Base-by-base conservation (phyloP, 345 rosid genomes). In the Eutrema yunnanense region DNA sequence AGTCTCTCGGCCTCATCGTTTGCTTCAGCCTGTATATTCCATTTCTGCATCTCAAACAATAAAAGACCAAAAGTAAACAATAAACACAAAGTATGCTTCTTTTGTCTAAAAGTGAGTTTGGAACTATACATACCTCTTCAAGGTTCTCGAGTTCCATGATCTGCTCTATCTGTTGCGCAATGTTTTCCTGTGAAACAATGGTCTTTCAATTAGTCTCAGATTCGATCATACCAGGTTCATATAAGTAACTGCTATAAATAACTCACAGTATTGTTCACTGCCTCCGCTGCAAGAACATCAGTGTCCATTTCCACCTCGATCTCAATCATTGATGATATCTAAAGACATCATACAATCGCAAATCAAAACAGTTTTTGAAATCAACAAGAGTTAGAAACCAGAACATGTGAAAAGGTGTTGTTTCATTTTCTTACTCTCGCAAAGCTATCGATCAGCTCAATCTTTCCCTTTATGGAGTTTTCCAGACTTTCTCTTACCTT, bases 251-350 rank as follows among this genome's bases (percentile, higher is more conserved):
- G 9, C 50, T 40, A 43, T 3, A 63, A n/a, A 52, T 10, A 72
- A 81, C 96, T 42, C 36, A 95, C 99, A 66, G 82, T 79, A 78
- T 82, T 85, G 90, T 85, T 78, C 36, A 78, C 92, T 78, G 93
- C 86, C 82, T 95, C 96, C 5, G 97, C 99, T 78, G 96, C 96
- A 73, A 95, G 89, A 81, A 95, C 99, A 77, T 92, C 93, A 16
- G 81, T 85, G 81, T 89, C 96, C 96, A 95, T 82, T 81, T 92
- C 96, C 58, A 95, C 89, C 79, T 95, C 97, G 32, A 95, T 89
- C 84, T 92, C 97, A 74, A 95, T 92, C 96, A 95, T 95, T n/a
- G 93, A 95, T 67, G 97, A 87, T 73, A 92, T 89, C 99, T 95
- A 83, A 46, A 32, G 48, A 65, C 34, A 22, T 16, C 16, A 32